Conservation (phyloP, 768 basidiomycete genomes). For the Collybia sordida region DNA sequence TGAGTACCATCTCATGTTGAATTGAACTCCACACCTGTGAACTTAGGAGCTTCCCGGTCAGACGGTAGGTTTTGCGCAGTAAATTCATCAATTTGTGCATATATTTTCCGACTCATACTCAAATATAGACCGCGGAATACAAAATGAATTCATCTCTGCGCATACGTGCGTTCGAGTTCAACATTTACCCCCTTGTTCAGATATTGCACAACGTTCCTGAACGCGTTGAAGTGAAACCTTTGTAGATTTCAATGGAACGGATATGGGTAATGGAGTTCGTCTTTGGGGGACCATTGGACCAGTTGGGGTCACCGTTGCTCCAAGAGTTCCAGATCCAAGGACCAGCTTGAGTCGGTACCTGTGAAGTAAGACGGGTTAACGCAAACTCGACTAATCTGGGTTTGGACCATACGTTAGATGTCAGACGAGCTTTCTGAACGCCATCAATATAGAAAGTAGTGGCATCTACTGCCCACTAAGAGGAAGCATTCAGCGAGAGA, state of each 20-base stretch:
- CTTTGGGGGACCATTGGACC: slow-evolving; percentile 35
- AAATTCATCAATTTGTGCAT: no score
- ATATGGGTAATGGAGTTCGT: slow-evolving; percentile 33
- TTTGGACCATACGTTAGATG: slow-evolving; percentile 22
- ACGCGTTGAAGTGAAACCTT: slow-evolving; percentile 25
- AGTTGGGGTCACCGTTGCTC: slow-evolving; percentile 32
- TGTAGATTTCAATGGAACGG: slow-evolving; percentile 33
- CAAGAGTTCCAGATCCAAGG: slow-evolving; percentile 35
- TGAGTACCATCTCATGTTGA: no score
- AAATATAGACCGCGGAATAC: not conserved
- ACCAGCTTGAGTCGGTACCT: slow-evolving; percentile 29
- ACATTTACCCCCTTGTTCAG: not conserved
- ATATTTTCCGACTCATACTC: not conserved
- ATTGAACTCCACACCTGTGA: no score
- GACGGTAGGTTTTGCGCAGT: no score
- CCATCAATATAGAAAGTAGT: slow-evolving; percentile 36
- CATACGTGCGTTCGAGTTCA: no score
- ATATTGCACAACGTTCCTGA: slow-evolving; percentile 23
- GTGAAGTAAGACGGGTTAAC: not conserved
- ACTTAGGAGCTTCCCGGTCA: no score
- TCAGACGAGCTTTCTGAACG: slow-evolving; percentile 25
- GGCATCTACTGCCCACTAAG: slow-evolving; percentile 27
- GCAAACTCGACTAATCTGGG: not conserved
- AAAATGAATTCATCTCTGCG: no score
- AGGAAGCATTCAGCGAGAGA: not conserved